These are phyloP conservation scores for Heritiera fomes DNA, from an alignment of 345 rosid species.

Conservation along the genomic window DNA sequence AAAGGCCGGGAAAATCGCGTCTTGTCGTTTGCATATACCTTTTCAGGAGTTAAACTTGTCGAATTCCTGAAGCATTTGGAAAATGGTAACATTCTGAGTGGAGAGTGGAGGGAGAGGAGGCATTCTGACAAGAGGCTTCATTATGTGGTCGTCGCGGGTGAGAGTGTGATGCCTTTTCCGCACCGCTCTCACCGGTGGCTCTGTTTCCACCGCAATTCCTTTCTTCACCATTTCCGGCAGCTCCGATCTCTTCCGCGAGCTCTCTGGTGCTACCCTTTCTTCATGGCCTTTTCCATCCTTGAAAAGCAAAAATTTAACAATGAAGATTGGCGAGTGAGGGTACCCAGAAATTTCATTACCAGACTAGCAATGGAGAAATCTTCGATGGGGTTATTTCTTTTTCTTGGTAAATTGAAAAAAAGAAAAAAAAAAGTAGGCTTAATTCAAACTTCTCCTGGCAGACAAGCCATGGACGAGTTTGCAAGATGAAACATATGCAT, in stretches of 20 bases:
- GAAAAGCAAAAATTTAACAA: neutral
- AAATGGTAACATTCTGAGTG: conserved; percentile 41
- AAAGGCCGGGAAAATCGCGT: neutral
- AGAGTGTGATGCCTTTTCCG: conserved; percentile 70
- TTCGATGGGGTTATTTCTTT: neutral
- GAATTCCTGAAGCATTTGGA: conserved; percentile 53
- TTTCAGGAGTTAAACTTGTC: conserved; percentile 41
- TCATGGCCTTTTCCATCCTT: conserved; percentile 38
- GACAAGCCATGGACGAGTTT: neutral
- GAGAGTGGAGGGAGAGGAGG: conserved; percentile 36
- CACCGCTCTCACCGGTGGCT: conserved; percentile 38
- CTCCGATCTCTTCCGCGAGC: conserved; percentile 36
- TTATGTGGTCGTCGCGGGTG: conserved; percentile 36
- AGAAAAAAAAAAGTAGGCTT: neutral
- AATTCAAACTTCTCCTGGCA: neutral
- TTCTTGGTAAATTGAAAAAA: neutral
- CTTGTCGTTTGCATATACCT: neutral
- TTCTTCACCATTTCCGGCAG: conserved; percentile 22
- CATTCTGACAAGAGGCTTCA: conserved; percentile 33
- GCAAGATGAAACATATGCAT: neutral
- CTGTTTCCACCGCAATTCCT: conserved; percentile 23
- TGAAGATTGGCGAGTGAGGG: neutral
- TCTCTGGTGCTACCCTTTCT: conserved; percentile 26
- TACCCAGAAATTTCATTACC: neutral
- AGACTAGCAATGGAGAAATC: too few species aligned